Evolutionary conservation across 331 rosid genomes (phyloP), one percentile per base, ranked within the genome.

Genomic region (Pyrus hybrid): DNA sequence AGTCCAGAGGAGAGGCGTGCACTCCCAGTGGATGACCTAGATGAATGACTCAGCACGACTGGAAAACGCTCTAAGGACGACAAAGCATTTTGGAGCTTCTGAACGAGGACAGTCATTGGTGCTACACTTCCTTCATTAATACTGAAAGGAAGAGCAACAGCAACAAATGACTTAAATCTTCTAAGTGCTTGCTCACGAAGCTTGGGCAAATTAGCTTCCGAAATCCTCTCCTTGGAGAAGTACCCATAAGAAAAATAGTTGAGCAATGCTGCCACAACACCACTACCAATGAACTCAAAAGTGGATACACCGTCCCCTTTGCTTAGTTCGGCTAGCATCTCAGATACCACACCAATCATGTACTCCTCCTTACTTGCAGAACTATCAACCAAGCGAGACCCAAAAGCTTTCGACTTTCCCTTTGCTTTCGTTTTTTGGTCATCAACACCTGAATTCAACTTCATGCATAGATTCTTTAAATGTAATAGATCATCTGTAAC

Each of bases 291-390:
- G 77, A 95, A 95, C 85, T 95, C 99, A 88, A 95, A 95, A 63
- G 99, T 95, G 64, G 99, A 92, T 29, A 95, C 99, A 76, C 99
- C 99, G n/a, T 92, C 97, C 83, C 97, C 97, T 82, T 95, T 95
- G 77, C 97, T 83, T 70, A 95, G 96, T 82, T 95, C 99, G 73
- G 79, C 79, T 63, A 95, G 90, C 94, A 95, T 88, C 85, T 92
- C 97, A 74, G 90, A 87, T 69, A 95, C 79, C 56, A 92, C 83
- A 37, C 89, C 94, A 79, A 81, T 85, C 83, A 92, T 76, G 76
- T 75, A 86, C 70, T 92, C 97, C 78, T 95, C 97, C 79, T 83
- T 87, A 67, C 70, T 80, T 23, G 73, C 60, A 63, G 86, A 83
- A 76, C 70, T 83, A 75, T 86, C 91, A 23, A 74, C 89, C 74